Base-by-base conservation (phyloP, 1,139 yeast genomes). In the Protomyces pachydermus region DNA sequence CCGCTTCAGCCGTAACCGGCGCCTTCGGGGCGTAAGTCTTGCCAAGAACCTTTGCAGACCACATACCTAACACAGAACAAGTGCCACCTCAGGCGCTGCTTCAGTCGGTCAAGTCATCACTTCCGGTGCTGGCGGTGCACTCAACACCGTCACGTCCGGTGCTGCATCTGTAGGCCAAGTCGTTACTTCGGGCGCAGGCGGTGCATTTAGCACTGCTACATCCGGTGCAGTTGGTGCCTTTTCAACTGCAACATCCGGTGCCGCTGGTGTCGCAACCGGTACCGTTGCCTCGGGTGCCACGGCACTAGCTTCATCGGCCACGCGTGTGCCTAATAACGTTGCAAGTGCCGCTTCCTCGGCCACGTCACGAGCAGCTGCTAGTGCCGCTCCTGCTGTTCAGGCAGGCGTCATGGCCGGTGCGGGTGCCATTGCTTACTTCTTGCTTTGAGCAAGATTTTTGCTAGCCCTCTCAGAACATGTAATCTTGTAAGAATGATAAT, bases 151-250 rank as follows among this genome's bases (percentile, higher is more conserved):
- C 25, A 52, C 55, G 9, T 42, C 48, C 20, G 48, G 48, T 1
- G 48, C 20, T 18, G 48, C 48, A n/a, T 42, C 48, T 9, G 48
- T 42, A 4, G 48, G 48, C 23, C 48, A 42, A 42, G 48, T 42
- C 48, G 10, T 42, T 10, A 37, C 42, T 5, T 23, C 37, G 32
- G 54, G 54, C 6, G 37, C 37, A 16, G 54, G 54, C 16, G 37
- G 37, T n/a, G 54, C 37, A 8, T 16, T 32, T 12, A 18, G 9
- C 37, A 52, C 56, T 10, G 56, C 16, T 10, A 52, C 56, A 6
- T 52, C 56, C 3, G 56, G 56, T 14, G 56, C 56, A 4, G 56
- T 6, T 18, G 56, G 56, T 52, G 56, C 42, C 6, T 34, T 18
- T 10, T 34, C 45, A 3, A 52, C 56, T 9, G 42, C 42, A 5